Percentiles rank a stretch among this genome's conserved stretches.
Conservation (phyloP, 306 rosid genomes). For the Casuarina cunninghamiana region DNA sequence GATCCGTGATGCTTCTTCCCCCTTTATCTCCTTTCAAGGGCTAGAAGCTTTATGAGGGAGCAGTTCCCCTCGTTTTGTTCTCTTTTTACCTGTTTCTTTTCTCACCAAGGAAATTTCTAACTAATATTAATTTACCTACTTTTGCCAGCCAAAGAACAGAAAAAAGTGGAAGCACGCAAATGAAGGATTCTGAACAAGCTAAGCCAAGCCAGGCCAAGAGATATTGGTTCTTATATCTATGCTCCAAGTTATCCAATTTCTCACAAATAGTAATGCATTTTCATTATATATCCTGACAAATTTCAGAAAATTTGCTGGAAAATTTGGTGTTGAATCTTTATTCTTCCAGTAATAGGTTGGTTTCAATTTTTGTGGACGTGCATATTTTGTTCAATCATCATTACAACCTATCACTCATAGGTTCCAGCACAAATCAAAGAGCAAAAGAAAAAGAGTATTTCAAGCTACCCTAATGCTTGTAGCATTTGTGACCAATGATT, state of each 20-base stretch:
- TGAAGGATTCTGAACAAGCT: slow-evolving; percentile 18
- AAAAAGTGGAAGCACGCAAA: slow-evolving; percentile 56
- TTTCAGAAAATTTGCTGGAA: background rate
- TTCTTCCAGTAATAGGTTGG: background rate
- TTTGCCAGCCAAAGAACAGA: slow-evolving; percentile 53
- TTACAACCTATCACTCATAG: too few species aligned
- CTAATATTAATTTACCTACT: background rate
- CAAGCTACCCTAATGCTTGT: background rate
- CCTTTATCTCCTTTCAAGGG: background rate
- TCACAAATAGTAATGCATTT: background rate
- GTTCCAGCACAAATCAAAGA: background rate
- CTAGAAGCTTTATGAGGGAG: background rate
- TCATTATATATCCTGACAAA: background rate
- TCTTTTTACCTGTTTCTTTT: background rate
- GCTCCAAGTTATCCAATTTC: background rate
- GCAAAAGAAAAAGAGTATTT: background rate
- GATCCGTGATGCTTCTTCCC: background rate
- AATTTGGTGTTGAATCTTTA: slow-evolving; percentile 4
- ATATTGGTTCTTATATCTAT: background rate
- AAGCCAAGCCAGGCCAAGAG: background rate
- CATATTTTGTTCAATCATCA: too few species aligned
- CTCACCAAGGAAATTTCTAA: background rate
- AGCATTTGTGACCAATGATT: background rate
- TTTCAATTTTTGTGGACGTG: background rate
- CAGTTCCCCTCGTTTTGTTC: background rate